Percentiles rank a stretch among this genome's conserved stretches.
Conservation (phyloP, 345 rosid genomes). For the Adansonia digitata region DNA sequence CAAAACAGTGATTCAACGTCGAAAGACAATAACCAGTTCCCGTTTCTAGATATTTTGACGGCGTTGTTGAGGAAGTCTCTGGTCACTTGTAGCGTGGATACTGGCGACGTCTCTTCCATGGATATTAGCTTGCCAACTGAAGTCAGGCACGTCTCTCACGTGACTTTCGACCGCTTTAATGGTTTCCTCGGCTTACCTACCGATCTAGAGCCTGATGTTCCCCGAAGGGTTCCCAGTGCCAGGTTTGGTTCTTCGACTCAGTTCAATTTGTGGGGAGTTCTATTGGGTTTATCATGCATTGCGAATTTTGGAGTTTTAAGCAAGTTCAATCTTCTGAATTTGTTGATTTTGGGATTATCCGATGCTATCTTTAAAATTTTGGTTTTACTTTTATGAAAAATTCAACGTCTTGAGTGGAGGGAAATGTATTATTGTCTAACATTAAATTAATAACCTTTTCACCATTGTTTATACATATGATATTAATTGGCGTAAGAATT, state of each 20-base stretch:
- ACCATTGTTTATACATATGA: not conserved
- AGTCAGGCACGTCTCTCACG: slow-evolving; percentile 85
- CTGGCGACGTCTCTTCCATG: slow-evolving; percentile 42
- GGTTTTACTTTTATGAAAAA: not conserved
- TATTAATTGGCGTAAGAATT: not conserved
- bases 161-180: slow-evolving; percentile 80
- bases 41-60: slow-evolving; percentile 54
- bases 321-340: not conserved
- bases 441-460: not conserved
- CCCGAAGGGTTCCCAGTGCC: slow-evolving; percentile 71
- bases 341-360: not conserved
- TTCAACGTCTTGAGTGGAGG: not conserved
- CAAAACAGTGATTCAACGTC: slow-evolving; percentile 23
- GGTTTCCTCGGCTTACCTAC: slow-evolving; percentile 91
- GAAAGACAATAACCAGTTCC: slow-evolving; percentile 33
- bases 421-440: not conserved
- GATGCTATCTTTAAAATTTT: not conserved
- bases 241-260: slow-evolving; percentile 35
- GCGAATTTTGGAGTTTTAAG: not conserved
- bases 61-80: slow-evolving; percentile 79
- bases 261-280: not conserved
- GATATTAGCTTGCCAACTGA: slow-evolving; percentile 85
- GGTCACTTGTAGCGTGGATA: slow-evolving; percentile 66
- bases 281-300: not conserved
- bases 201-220: slow-evolving; percentile 78